Evolutionary conservation across 2,329 filamentous ascomycete genomes (phyloP), one percentile per base, ranked within the genome.

Genomic region (Aspergillus flavus): DNA sequence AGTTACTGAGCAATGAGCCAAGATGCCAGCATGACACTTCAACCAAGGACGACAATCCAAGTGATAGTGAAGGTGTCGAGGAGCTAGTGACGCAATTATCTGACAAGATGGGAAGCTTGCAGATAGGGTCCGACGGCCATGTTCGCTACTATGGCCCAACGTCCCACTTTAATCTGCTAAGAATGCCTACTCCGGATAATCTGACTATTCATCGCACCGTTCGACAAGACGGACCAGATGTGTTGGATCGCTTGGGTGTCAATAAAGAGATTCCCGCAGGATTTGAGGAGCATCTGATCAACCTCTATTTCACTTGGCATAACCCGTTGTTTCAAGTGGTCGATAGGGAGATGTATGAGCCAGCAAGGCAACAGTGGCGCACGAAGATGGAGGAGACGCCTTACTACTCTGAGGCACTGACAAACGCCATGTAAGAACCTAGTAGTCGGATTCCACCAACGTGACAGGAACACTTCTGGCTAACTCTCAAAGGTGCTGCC

Each of bases 271-370:
- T 76, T 1, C 71, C 74, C 7, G 34, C 60, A 2, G 69, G 65
- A 0, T 63, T 80, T 1, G 76, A 78, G 59, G 67, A 73, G 5
- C 78, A 80, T 62, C 68, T 81, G 0, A 68, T 76, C 26, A 71
- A 71, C 16, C 69, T 80, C 4, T 81, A 78, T 48, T 81, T 81
- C 60, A 66, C 73, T 2, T 81, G 79, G 78, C 75, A 81, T 62
- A 75, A 81, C 54, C 73, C 78, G 5, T 70, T 69, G 10, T 75
- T 74, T 58, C 72, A 78, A 50, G 72, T 78, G 0, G 74, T 80
- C 3, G 76, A 80, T 63, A 67, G 72, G 52, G 63, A 68, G 1
- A 65, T 72, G 16, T 73, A 72, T 26, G 61, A 68, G 16, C 58
- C 65, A 36, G 66, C 65, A 14, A 68, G 64, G 50, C 55, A 52